These are phyloP conservation scores for Macrocybe gigantea DNA, from an alignment of 768 basidiomycete species.

Conservation along the genomic window DNA sequence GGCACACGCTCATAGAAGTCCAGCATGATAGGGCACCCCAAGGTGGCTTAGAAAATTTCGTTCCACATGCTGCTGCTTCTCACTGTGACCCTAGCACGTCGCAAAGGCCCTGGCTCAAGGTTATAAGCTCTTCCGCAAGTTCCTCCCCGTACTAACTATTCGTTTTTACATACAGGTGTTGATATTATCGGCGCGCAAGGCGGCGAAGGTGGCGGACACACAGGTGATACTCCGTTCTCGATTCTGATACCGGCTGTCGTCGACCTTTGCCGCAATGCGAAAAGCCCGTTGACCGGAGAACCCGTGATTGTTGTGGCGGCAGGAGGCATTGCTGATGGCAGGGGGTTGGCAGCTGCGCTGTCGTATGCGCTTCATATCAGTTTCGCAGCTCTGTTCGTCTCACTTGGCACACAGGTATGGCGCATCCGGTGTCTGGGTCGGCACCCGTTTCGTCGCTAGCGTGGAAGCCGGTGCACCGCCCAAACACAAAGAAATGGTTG, in stretches of 20 bases:
- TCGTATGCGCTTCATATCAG: constrained; percentile 34
- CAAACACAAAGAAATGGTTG: constrained; percentile 61
- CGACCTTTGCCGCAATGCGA: constrained; percentile 64
- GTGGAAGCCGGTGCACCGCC: constrained; percentile 76
- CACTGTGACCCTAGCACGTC: constrained; percentile 46
- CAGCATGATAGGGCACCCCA: constrained; percentile 84
- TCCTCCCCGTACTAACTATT: background rate
- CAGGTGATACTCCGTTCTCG: constrained; percentile 76
- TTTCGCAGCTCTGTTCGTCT: background rate
- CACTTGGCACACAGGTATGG: constrained; percentile 48
- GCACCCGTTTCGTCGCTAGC: constrained; percentile 81
- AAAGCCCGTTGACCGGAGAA: constrained; percentile 73
- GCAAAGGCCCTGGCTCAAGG: constrained; percentile 70
- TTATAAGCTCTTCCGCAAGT: constrained; percentile 9
- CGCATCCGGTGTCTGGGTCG: constrained; percentile 84
- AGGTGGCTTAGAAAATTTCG: constrained; percentile 32
- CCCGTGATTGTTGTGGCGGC: constrained; percentile 77
- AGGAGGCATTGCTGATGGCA: constrained; percentile 80
- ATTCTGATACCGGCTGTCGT: constrained; percentile 80
- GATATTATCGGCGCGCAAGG: constrained; percentile 89
- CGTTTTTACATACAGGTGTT: constrained; percentile 42
- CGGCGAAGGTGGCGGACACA: constrained; percentile 87
- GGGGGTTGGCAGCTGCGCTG: constrained; percentile 71
- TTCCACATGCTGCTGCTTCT: constrained; percentile 3
- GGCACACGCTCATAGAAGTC: constrained; percentile 3